These are phyloP conservation scores for Eucalyptus urophylla DNA, from an alignment of 345 rosid species.

Conservation along the genomic window DNA sequence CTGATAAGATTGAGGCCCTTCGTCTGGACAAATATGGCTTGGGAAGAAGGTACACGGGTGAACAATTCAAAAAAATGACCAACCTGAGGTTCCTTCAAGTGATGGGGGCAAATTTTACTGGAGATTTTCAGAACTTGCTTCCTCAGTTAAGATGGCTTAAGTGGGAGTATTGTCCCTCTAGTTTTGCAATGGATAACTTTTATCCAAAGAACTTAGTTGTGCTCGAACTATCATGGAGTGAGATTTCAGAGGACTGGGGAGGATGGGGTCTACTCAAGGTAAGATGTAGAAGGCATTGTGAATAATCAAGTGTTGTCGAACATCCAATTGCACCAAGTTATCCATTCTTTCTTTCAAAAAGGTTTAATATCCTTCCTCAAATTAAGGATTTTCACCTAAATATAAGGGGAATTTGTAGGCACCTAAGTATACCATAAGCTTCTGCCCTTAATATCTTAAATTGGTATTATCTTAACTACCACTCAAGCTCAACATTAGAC, in stretches of 20 bases:
- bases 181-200: too few species aligned
- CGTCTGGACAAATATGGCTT: too few species aligned
- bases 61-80: too few species aligned
- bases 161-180: too few species aligned
- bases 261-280: not conserved
- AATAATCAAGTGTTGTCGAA: accelerated
- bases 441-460: not conserved
- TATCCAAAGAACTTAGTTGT: accelerated
- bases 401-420: not conserved
- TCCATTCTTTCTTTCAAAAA: not conserved
- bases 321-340: not conserved
- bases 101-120: too few species aligned
- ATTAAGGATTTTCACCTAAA: accelerated
- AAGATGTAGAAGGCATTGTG: not conserved
- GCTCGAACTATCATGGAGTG: too few species aligned
- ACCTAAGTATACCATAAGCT: not conserved
- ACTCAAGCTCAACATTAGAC: not conserved
- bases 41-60: too few species aligned
- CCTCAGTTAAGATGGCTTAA: too few species aligned
- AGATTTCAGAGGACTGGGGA: too few species aligned
- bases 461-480: not conserved
- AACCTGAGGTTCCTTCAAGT: too few species aligned
- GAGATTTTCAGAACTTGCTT: too few species aligned
- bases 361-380: not conserved
- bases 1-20: too few species aligned